Evolutionary conservation across 2,329 filamentous ascomycete genomes (phyloP), one percentile per base, ranked within the genome.

Genomic region (Sporothrix mexicana): DNA sequence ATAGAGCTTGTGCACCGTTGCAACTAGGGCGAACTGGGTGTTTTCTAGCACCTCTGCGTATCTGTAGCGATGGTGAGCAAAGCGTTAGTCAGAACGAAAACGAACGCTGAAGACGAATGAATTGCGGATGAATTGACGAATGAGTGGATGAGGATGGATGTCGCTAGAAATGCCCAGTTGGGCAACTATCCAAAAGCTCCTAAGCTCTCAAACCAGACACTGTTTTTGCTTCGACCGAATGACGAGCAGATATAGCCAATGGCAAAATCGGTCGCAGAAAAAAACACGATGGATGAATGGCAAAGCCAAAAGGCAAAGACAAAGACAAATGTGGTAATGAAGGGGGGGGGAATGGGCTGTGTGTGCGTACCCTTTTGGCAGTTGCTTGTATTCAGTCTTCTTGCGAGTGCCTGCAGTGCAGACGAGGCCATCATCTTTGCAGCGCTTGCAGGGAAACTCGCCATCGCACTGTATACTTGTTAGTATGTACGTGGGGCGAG

Each of bases 321-420:
- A 17, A 13, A 47, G 57, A 49, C 36, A 43, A 43, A 17, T 13
- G 13, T 36, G 64, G 59, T 20, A 9, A 20, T 9, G n/a, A 43
- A 43, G 23, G 7, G 25, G 3, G 45, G 1, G 13, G 20, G 25
- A 9, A 5, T 5, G 30, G 2, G 3, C 5, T 36, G 57, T 36
- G n/a, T 17, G 41, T 17, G 79, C 85, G 73, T 84, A 90, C 85
- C 88, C 88, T 83, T 86, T 82, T 12, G 89, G 88, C 64, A 91
- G 79, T 80, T 91, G 88, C 82, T 91, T 91, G 79, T 89, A 91
- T 77, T 91, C 88, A n/a, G 88, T 88, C 86, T 91, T 91, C 78
- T 90, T 91, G 74, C 89, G 83, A 15, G 88, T 86, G 8, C 88
- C 88, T 17, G 88, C 88, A 8, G 87, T 90, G 80, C 89, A 91